Evolutionary conservation across 176 grass and related monocot genomes (phyloP), one percentile per base, ranked within the genome.

Genomic region (Ensete ventricosum): DNA sequence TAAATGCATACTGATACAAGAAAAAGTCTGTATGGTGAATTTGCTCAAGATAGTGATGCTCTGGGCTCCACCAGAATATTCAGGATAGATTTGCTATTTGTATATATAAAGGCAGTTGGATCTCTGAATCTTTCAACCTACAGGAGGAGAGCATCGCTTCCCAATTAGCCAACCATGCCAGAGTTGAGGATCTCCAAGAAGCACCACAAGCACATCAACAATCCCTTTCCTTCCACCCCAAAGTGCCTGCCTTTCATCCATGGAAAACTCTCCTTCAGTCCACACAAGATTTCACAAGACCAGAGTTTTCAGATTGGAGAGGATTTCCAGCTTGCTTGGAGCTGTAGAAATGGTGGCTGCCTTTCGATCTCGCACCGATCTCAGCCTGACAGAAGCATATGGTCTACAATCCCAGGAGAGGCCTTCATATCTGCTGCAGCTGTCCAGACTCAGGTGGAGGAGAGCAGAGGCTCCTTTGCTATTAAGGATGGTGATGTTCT

Each of bases 391-490:
- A 64, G 73, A 50, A 55, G 22, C 73, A 81, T 92, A 54, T 96
- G 93, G 93, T 86, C 81, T 50, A 92, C 81, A 11, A 53, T 92
- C 9, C 89, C 89, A 9, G 87, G 93, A 16, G 77, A 88, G 69
- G 87, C 93, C 25, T 96, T 96, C 85, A 67, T 96, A 62, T 92
- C 89, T 11, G 89, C 79, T 6, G 93, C 81, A 1, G 78, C 83
- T 20, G 89, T 77, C 2, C 62, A 53, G 57, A 90, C 87, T 52
- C 76, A 84, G 65, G 87, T 82, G 11, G 87, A 84, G 55, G 93
- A 96, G 80, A 90, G 89, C 72, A 81, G 93, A 34, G 93, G 89
- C 11, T 96, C 93, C 11, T 92, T 96, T 72, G 83, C 79, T n/a
- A 79, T 96, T 75, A 76, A 81, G 9, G 93, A 96, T 67, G 73